phyloP scores from a whole-genome alignment of 768 basidiomycete species.

The Mycena rebaudengoi region DNA sequence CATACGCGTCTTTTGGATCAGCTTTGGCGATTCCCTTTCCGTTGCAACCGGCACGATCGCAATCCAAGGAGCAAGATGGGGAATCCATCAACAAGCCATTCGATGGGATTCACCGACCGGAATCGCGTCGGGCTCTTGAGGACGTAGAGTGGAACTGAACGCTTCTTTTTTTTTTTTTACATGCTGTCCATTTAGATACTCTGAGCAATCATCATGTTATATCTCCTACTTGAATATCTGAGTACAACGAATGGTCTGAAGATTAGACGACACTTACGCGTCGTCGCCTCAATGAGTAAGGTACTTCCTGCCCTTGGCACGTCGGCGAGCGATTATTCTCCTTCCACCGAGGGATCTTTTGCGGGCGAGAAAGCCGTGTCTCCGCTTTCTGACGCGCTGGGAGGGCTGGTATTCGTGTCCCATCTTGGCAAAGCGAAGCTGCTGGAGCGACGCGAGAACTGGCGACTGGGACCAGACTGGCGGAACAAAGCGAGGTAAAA shows the following conservation, averaged over 20 bases:
- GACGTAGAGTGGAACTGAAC: conserved; percentile 28
- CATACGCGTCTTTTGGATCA: conserved; percentile 45
- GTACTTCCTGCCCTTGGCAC: conserved; percentile 79
- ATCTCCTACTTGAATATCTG: not conserved
- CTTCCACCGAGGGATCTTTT: conserved; percentile 74
- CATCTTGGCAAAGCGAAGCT: conserved; percentile 70
- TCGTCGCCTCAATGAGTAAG: conserved; percentile 75
- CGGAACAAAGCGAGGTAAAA: conserved; percentile 30
- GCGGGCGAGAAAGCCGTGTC: conserved; percentile 88
- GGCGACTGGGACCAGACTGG: conserved; percentile 40
- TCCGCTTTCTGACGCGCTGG: conserved; percentile 91
- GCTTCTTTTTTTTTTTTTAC: conserved; percentile 12
- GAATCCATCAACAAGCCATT: conserved; percentile 16
- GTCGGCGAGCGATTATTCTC: conserved; percentile 74
- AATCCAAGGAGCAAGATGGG: conserved; percentile 9
- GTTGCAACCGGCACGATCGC: conserved; percentile 12
- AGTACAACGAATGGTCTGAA: not conserved
- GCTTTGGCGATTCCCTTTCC: conserved; percentile 28
- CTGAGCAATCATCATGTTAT: conserved; percentile 3
- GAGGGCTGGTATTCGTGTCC: conserved; percentile 98
- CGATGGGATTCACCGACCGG: conserved; percentile 23
- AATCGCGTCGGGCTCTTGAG: conserved; percentile 25
- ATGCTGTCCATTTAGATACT: conserved; percentile 15
- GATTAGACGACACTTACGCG: conserved; percentile 19
- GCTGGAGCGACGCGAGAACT: conserved; percentile 51